These are phyloP conservation scores for Aspergillus sclerotioniger DNA, from an alignment of 495 filamentous ascomycete species.

Conservation along the genomic window DNA sequence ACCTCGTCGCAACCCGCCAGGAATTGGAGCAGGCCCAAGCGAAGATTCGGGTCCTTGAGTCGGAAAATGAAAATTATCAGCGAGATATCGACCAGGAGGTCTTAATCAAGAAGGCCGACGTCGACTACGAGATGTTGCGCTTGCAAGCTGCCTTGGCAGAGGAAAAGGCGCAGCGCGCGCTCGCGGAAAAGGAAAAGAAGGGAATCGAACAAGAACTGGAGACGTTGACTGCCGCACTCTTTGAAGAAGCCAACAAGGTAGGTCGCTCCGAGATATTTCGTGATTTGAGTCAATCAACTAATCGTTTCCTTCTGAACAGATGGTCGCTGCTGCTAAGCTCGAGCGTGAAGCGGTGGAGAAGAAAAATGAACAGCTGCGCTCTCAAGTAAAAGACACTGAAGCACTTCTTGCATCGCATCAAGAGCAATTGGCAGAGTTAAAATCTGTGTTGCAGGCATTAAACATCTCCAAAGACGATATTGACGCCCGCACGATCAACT, in stretches of 20 bases:
- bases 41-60: slow-evolving; percentile 66
- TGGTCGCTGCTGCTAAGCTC: slow-evolving; percentile 79
- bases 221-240: slow-evolving; percentile 81
- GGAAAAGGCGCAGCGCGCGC: slow-evolving; percentile 56
- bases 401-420: slow-evolving; percentile 83
- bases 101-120: slow-evolving; percentile 65
- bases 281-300: slow-evolving; percentile 17
- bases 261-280: slow-evolving; percentile 7
- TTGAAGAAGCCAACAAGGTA: slow-evolving; percentile 91
- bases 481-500: slow-evolving; percentile 54
- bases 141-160: slow-evolving; percentile 64
- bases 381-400: slow-evolving; percentile 81
- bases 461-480: slow-evolving; percentile 66
- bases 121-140: slow-evolving; percentile 67
- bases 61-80: slow-evolving; percentile 63
- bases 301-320: slow-evolving; percentile 46
- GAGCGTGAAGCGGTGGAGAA: slow-evolving; percentile 73
- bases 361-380: slow-evolving; percentile 75
- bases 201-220: slow-evolving; percentile 81
- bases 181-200: slow-evolving; percentile 69
- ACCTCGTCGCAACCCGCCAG: slow-evolving; percentile 73
- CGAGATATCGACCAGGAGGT: slow-evolving; percentile 69
- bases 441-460: slow-evolving; percentile 87
- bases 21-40: slow-evolving; percentile 75
- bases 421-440: slow-evolving; percentile 88